Evolutionary conservation across 441 rosid species (phyloP), one percentile per base, ranked within the genome.

Genomic region (Aquilaria agallochum): DNA sequence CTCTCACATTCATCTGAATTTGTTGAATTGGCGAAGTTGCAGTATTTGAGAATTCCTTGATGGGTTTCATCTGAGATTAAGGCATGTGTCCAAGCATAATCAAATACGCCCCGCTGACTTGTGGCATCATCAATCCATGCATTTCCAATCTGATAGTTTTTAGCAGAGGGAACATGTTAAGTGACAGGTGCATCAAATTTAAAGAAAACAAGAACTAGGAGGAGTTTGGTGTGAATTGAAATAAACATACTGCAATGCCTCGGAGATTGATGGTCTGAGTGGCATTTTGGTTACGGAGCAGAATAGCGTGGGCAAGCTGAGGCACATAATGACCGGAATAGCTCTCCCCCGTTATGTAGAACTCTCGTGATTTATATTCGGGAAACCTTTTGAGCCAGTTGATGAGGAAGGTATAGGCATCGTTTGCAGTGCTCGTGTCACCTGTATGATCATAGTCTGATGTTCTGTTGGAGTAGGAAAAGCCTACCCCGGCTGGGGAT

Each of bases 351-450:
- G 76, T 11, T 3, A 77, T 74, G 60, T 50, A 78, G 5, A 74
- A 72, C 40, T 78, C 78, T 5, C 73, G 51, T 44, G 49, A 34
- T 53, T 78, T 78, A 56, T 74, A 78, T 56, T 78, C 69, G 1
- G 79, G 82, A 45, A 74, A 78, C 59, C 82, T 74, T 62, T 74
- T 74, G 0, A 71, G 62, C 78, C 78, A 78, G 59, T 78, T 78
- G 0, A 74, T 44, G 3, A 78, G 66, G 56, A 74, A 78, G 2
- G 59, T 60, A 10, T 72, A 72, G 30, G 68, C 46, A 59, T 78
- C 79, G 2, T 47, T 3, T 3, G 75, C 75, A 1, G 75, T 67
- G 2, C 33, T 68, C 2, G 27, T 46, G 30, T 78, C 75, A 1
- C 74, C 71, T 0, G 57, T 62, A 6, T 7, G 13, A 4, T 9